Base-by-base conservation (phyloP, 1,284 basidiomycete species). In the Mrakiaceae sp. region DNA sequence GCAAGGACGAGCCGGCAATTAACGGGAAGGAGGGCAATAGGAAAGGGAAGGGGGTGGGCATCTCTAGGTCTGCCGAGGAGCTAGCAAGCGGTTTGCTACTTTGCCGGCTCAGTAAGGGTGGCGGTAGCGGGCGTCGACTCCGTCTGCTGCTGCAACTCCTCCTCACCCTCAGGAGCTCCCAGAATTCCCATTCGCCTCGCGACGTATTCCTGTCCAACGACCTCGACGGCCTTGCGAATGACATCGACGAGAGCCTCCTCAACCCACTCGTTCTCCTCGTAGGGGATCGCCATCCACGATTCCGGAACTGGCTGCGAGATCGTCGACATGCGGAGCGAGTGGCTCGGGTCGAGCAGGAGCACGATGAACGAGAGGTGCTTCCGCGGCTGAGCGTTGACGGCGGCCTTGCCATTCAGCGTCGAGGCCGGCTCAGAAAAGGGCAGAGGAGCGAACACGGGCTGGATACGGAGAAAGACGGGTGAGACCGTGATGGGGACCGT, bases 401-500 rank as follows among this genome's bases (percentile, higher is more conserved):
- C 64, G 2, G 76, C 72, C 52, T 58, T 61, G 40, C 46, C 61
- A 5, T 55, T 52, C 4, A 43, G n/a, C 42, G 53, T 46, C 63
- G 48, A 70, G 56, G 53, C 70, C 64, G 56, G 74, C 74, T 73
- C 16, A 60, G 74, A 71, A 67, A 75, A 79, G 27, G 82, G 77
- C 61, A 86, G 79, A 0, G 83, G 79, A 2, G 81, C 84, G 65
- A 85, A 81, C 77, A 87, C 86, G 1, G 95, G 92, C 74, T 98
- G 94, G 50, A 99, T 82, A 68, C 95, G 90, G 60, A 98, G 82
- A 76, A 92, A 98, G 59, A 98, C 84, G 62, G 93, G 86, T 53
- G 93, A 90, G 67, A 88, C 89, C 4, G 89, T 90, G 11, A 92
- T 90, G 3, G 90, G 92, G 16, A 57, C 42, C 9, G 42, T 14